These are phyloP conservation scores for Kodamaea jinghongensis DNA, from an alignment of 805 yeast species.

Conservation along the genomic window DNA sequence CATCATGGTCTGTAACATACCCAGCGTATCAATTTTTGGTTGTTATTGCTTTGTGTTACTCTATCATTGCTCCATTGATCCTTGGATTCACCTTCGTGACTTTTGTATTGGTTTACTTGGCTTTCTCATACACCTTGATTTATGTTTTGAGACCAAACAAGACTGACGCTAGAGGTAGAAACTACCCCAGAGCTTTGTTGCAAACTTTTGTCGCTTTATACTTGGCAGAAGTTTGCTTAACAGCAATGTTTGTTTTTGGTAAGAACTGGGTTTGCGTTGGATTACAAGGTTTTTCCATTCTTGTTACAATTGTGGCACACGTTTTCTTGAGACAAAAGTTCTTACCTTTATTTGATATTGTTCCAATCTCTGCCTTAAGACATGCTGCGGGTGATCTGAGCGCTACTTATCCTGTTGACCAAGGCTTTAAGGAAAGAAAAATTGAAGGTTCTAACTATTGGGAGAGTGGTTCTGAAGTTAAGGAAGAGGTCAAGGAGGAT, in stretches of 20 bases:
- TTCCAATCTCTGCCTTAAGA: constrained; percentile 64
- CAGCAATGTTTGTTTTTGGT: constrained; percentile 71
- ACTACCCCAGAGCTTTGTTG: constrained; percentile 69
- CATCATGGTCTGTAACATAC: constrained; percentile 79
- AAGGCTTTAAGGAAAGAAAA: constrained; percentile 59
- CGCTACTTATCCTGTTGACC: constrained; percentile 61
- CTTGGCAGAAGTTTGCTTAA: constrained; percentile 64
- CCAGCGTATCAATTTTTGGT: constrained; percentile 75
- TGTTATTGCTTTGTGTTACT: constrained; percentile 69
- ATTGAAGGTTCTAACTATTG: constrained; percentile 49
- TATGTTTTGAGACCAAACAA: constrained; percentile 58
- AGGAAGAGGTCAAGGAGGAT: constrained; percentile 8
- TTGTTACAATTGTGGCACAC: constrained; percentile 58
- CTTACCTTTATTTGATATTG: constrained; percentile 61
- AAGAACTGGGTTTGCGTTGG: constrained; percentile 79
- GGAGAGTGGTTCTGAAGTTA: constrained; percentile 43
- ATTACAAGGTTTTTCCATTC: constrained; percentile 59
- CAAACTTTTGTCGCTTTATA: constrained; percentile 72
- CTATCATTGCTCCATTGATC: constrained; percentile 75
- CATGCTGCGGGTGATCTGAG: constrained; percentile 44
- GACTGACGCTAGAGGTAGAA: constrained; percentile 68
- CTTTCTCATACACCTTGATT: constrained; percentile 58
- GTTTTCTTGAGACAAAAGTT: constrained; percentile 57
- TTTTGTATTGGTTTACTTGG: constrained; percentile 54
- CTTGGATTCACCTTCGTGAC: constrained; percentile 65